Evolutionary conservation across 805 yeast genomes (phyloP), one percentile per base, ranked within the genome.

Genomic region (Sugiyamaella smithiae): DNA sequence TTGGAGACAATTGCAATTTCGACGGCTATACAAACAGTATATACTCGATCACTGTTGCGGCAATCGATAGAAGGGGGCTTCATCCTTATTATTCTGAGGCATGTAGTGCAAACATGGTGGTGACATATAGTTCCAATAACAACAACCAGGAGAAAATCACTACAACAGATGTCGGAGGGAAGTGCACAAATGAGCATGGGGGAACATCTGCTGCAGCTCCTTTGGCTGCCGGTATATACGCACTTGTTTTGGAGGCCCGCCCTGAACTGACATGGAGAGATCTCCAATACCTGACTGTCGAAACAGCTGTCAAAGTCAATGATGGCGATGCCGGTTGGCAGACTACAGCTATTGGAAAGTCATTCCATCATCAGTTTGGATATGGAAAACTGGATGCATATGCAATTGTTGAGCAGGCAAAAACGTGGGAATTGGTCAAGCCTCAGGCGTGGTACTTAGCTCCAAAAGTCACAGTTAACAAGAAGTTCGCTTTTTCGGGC

Each of bases 151-250:
- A 46, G 19, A 26, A 31, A 32, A 46, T 46, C 14, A 90, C 86
- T 62, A 86, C 98, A 5, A 85, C 97, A 1, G 96, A 87, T 63
- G 75, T 87, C 37, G 73, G 81, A 43, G 75, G 76, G 5, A 67
- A 70, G 56, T 93, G 99, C 66, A 71, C 95, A 1, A 75, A 75
- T 32, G 66, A 58, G 22, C 99, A 93, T 66, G 97, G 97, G 8
- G 99, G 99, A 17, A 93, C 99, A 0, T 91, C 98, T 19, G 99
- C 99, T 0, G 97, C 99, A 12, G 99, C 99, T 0, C 99, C 99
- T 0, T 74, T 93, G 49, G 98, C 97, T 0, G 97, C 98, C 0
- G 99, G 98, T n/a, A 76, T 93, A 1, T 88, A 86, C 64, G 79
- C 97, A 0, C 71, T 93, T 45, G 87, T 87, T 1, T 71, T 93